A percentile compares a stretch with the other conserved stretches of the same genome.
These are phyloP conservation scores for Wickerhamiella dianesei DNA, from an alignment of 805 yeast species.

Conservation along the genomic window DNA sequence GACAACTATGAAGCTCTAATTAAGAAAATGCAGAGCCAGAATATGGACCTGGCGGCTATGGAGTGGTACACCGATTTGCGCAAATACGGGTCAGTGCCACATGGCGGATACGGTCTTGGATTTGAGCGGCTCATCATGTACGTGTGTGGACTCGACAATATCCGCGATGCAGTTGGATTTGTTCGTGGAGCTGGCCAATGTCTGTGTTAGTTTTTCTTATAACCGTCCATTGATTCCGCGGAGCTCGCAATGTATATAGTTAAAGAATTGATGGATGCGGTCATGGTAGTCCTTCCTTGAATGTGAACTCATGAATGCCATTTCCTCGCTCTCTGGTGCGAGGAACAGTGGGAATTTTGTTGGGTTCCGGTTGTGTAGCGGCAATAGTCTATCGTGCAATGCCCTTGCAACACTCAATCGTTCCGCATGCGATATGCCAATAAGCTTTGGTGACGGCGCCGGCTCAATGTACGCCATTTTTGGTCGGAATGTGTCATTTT, in stretches of 20 bases:
- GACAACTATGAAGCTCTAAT: conserved; percentile 39
- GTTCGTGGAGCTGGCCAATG: conserved; percentile 51
- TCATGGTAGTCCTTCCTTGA: background rate
- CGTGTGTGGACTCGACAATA: conserved; percentile 59
- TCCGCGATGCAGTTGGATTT: conserved; percentile 77
- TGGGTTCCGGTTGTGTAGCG: background rate
- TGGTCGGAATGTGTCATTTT: too few species aligned
- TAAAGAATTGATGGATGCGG: background rate
- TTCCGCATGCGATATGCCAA: background rate
- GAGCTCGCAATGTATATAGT: background rate
- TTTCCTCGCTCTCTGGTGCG: background rate
- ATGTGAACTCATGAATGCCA: background rate
- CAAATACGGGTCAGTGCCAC: conserved; percentile 70
- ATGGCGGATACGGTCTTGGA: conserved; percentile 97
- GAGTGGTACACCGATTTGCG: conserved; percentile 74
- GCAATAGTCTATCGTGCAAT: background rate
- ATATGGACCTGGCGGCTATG: conserved; percentile 44
- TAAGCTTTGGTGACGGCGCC: background rate
- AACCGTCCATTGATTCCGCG: background rate
- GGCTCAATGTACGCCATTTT: too few species aligned
- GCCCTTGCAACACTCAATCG: background rate
- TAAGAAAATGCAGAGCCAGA: conserved; percentile 36
- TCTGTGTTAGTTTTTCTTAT: background rate
- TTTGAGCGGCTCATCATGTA: conserved; percentile 73
- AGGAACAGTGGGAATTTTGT: background rate